Conservation (phyloP, 495 filamentous ascomycete genomes). For the Aeminium ludgeri region DNA sequence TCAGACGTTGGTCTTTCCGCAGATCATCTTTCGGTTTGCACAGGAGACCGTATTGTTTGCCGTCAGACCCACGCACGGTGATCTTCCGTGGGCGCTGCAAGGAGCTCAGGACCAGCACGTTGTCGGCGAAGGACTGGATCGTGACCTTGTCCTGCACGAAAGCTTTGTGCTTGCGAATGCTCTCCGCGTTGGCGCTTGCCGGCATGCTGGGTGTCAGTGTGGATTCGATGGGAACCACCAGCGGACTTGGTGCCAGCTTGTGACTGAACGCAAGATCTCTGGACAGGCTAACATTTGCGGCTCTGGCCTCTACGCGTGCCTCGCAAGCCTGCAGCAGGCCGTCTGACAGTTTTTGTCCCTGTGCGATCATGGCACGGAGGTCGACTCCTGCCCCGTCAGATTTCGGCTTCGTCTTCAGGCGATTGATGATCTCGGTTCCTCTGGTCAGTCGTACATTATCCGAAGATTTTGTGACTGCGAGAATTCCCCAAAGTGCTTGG, state of each 20-base stretch:
- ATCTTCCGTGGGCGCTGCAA: slow-evolving; percentile 86
- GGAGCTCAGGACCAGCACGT: slow-evolving; percentile 77
- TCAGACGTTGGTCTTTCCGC: slow-evolving; percentile 87
- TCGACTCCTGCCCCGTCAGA: slow-evolving; percentile 31
- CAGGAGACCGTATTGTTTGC: slow-evolving; percentile 68
- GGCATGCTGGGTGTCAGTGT: slow-evolving; percentile 73
- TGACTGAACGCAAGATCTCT: slow-evolving; percentile 69
- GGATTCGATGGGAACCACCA: slow-evolving; percentile 77
- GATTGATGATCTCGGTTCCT: slow-evolving; percentile 34
- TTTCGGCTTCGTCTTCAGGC: slow-evolving; percentile 27
- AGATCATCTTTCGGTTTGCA: slow-evolving; percentile 98
- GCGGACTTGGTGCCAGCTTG: slow-evolving; percentile 58
- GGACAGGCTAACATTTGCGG: slow-evolving; percentile 51
- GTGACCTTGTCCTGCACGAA: slow-evolving; percentile 54
- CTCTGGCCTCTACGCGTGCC: slow-evolving; percentile 50
- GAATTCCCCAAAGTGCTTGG: slow-evolving; percentile 83
- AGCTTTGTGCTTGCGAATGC: slow-evolving; percentile 56
- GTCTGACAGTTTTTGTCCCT: slow-evolving; percentile 68
- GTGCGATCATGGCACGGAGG: slow-evolving; percentile 52
- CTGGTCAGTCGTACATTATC: slow-evolving; percentile 34
- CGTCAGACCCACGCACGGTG: slow-evolving; percentile 74
- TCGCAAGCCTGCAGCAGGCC: slow-evolving; percentile 70
- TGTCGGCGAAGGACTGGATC: slow-evolving; percentile 55
- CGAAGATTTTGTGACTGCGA: slow-evolving; percentile 55
- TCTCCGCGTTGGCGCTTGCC: slow-evolving; percentile 48